Evolutionary conservation across 306 rosid genomes (phyloP).

Genomic region (Hippophae rhamnoides): DNA sequence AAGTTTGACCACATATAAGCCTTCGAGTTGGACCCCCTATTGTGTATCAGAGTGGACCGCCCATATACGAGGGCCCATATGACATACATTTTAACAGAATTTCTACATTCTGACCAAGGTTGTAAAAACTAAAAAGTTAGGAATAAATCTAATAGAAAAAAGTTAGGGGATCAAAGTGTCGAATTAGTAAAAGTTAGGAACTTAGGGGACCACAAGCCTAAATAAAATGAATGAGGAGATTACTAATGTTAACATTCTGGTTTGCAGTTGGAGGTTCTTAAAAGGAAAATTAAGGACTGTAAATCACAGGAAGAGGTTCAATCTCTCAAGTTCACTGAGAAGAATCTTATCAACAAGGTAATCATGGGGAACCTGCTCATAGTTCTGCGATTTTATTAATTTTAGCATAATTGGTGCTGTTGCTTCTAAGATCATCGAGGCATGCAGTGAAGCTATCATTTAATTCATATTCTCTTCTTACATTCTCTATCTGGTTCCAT

Average conservation of each 20-base stretch:
- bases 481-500: neutral
- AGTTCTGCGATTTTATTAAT: neutral
- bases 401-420: neutral
- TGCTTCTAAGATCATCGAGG: neutral
- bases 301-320: constrained; percentile 63
- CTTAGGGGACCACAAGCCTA: neutral
- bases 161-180: too few relatives aligned
- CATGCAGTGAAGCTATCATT: neutral
- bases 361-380: constrained; percentile 4
- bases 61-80: too few relatives aligned
- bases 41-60: too few relatives aligned
- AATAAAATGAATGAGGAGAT: neutral
- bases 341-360: constrained; percentile 82
- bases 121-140: too few relatives aligned
- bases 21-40: too few relatives aligned
- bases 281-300: constrained; percentile 62
- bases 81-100: too few relatives aligned
- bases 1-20: too few relatives aligned
- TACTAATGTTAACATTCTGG: constrained; percentile 11
- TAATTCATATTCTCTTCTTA: neutral
- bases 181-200: neutral
- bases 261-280: constrained; percentile 67
- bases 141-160: too few relatives aligned
- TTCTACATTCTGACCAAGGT: too few relatives aligned
- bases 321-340: constrained; percentile 62